These are phyloP conservation scores for Epichloe sp. DNA, from an alignment of 2,329 filamentous ascomycete species.

Conservation along the genomic window DNA sequence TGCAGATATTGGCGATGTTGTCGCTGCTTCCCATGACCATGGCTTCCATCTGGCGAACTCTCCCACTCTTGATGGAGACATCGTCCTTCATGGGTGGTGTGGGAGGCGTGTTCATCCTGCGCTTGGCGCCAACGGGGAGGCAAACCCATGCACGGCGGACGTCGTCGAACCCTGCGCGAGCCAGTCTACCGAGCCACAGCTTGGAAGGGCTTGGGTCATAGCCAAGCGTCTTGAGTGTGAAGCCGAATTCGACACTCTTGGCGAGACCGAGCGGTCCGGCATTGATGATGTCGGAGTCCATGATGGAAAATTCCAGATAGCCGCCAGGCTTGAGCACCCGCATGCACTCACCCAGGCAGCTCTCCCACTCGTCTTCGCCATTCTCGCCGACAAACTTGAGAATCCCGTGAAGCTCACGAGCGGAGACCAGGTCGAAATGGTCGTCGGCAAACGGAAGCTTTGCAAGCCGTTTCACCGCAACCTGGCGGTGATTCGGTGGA, in stretches of 20 bases:
- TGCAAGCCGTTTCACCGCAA: conserved; percentile 64
- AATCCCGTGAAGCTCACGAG: conserved; percentile 72
- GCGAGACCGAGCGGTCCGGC: conserved; percentile 68
- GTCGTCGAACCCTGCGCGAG: conserved; percentile 62
- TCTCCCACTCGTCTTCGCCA: conserved; percentile 73
- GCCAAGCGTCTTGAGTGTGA: conserved; percentile 75
- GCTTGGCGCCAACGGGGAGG: conserved; percentile 59
- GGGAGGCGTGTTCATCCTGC: conserved; percentile 17
- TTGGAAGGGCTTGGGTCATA: conserved; percentile 81
- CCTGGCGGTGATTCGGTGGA: conserved; percentile 74
- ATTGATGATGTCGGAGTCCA: conserved; percentile 84
- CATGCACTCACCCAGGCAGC: conserved; percentile 72
- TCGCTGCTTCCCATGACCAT: conserved; percentile 54
- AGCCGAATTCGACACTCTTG: conserved; percentile 82
- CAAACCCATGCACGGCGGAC: conserved; percentile 81
- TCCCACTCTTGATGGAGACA: conserved; percentile 26
- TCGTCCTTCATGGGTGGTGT: conserved; percentile 20
- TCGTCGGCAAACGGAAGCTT: conserved; percentile 73
- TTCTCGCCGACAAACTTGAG: conserved; percentile 61
- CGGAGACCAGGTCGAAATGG: conserved; percentile 85
- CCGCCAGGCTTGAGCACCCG: conserved; percentile 88
- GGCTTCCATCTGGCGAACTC: conserved; percentile 45
- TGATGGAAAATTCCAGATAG: conserved; percentile 77
- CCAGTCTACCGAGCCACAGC: conserved; percentile 62
- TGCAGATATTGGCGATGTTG: conserved; percentile 61